Base-by-base conservation (phyloP, 169 alveolate genomes). In the Perkinsus marinus region DNA sequence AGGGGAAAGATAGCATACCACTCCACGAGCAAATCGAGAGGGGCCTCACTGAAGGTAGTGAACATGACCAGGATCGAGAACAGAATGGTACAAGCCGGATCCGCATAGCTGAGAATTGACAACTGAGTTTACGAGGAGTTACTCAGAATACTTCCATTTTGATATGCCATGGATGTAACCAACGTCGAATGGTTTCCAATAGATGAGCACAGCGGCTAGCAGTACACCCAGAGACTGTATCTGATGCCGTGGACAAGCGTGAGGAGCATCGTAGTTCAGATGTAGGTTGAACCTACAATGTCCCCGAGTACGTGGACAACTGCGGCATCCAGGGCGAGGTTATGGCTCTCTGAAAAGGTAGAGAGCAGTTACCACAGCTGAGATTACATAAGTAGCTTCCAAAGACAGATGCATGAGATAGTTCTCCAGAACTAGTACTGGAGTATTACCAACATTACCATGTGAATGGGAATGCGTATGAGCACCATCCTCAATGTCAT, bases 31-130 rank as follows among this genome's bases (percentile, higher is more conserved):
- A 30, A 57, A 16, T 57, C 36, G 37, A 16, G 79, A 16, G 79
- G 30, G 5, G 79, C 34, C 36, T 91, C 94, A 26, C 95, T 95
- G 30, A 96, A 91, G 39, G 98, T 96, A 26, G 99, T 96, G 69
- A 95, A 95, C 37, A 96, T 92, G 36, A 97, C 98, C 68, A 97
- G 91, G 34, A 97, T 93, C 90, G 98, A 95, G 92, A 97, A 97
- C 13, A 97, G 57, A 92, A 95, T 94, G 2, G 99, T 97, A 94
- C 99, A 97, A 38, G 97, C 92, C 46, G 99, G 99, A 91, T 97
- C 99, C 17, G 97, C 98, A 34, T 96, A 91, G 79, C 79, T 57
- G 79, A 57, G 26, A n/a, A n/a, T n/a, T n/a, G 37, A 57, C 9
- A 57, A 16, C 46, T 6, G 46, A 41, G 46, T 10, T 13, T 2